Conservation (phyloP, 805 yeast genomes). For the Scheffersomyces spartinae region DNA sequence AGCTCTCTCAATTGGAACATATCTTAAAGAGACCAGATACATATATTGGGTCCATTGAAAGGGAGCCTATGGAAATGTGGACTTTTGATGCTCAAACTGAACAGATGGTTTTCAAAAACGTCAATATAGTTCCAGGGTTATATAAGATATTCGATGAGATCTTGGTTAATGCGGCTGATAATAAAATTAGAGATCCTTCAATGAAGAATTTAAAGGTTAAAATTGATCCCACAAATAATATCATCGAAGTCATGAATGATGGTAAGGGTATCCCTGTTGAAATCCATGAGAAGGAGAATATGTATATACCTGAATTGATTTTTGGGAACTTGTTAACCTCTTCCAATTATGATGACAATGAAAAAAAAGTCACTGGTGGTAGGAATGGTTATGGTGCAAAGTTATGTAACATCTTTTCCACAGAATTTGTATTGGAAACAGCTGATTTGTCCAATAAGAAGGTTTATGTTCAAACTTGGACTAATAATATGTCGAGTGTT, state of each 20-base stretch:
- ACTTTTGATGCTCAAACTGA: constrained; percentile 44
- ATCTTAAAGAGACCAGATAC: constrained; percentile 96
- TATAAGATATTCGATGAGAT: constrained; percentile 96
- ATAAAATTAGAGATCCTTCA: constrained; percentile 85
- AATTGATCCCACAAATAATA: constrained; percentile 63
- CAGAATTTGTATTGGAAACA: constrained; percentile 78
- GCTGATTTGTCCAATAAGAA: constrained; percentile 59
- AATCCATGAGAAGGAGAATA: constrained; percentile 81
- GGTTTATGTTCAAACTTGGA: constrained; percentile 76
- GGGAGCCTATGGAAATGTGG: constrained; percentile 75
- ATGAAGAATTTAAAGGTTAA: constrained; percentile 83
- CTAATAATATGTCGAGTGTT: constrained; percentile 69
- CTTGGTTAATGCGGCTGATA: constrained; percentile 96
- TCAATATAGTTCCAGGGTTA: constrained; percentile 86
- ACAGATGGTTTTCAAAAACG: constrained; percentile 40
- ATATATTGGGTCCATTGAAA: constrained; percentile 90
- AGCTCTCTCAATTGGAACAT: constrained; percentile 90
- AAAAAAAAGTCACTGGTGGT: constrained; percentile 96
- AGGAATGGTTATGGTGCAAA: constrained; percentile 98
- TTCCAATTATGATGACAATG: constrained; percentile 89
- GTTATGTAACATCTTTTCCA: constrained; percentile 89
- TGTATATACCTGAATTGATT: constrained; percentile 91
- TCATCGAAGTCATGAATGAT: constrained; percentile 77
- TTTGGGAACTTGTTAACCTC: constrained; percentile 93
- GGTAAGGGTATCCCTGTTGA: constrained; percentile 95